Conservation (phyloP, 83 land plant species). For the Picea abies region DNA sequence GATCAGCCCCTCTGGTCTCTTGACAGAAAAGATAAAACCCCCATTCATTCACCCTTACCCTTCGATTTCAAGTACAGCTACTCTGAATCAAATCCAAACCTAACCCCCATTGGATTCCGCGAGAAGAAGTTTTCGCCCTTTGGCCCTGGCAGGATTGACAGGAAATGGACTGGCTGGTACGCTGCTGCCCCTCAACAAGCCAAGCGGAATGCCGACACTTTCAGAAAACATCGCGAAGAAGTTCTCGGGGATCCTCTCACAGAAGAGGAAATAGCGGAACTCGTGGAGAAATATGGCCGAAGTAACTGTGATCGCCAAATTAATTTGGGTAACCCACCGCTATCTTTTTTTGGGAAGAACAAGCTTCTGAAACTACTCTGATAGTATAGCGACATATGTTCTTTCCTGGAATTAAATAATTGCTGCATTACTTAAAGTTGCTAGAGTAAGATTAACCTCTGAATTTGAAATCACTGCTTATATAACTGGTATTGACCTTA, state of each 20-base stretch:
- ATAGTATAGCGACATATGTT: too few relatives aligned
- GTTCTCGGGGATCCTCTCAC: slow-evolving; percentile 54
- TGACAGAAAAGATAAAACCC: slow-evolving; percentile 4
- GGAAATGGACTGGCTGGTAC: slow-evolving; percentile 59
- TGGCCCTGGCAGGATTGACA: slow-evolving; percentile 61
- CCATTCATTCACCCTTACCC: slow-evolving; percentile 52
- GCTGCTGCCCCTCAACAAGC: slow-evolving; percentile 23
- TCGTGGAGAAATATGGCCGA: slow-evolving; percentile 55
- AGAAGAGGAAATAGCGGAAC: slow-evolving; percentile 47
- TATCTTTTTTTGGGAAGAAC: too few relatives aligned
- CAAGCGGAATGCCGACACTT: not conserved
- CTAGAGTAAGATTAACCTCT: too few relatives aligned
- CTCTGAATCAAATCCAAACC: slow-evolving; percentile 43
- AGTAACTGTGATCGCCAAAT: slow-evolving; percentile 61
- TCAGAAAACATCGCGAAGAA: slow-evolving; percentile 13
- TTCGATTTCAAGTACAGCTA: slow-evolving; percentile 67
- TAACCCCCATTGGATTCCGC: slow-evolving; percentile 51
- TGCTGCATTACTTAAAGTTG: too few relatives aligned
- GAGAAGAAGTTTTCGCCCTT: slow-evolving; percentile 70
- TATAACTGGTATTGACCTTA: too few relatives aligned
- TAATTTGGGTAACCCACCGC: slow-evolving; percentile 40
- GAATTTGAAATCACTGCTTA: too few relatives aligned
- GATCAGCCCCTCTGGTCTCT: not conserved
- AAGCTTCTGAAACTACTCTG: too few relatives aligned
- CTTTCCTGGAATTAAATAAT: too few relatives aligned